Evolutionary conservation across 768 basidiomycete species (phyloP), one percentile per base, ranked within the genome.

Genomic region (Steccherinum ochraceum): DNA sequence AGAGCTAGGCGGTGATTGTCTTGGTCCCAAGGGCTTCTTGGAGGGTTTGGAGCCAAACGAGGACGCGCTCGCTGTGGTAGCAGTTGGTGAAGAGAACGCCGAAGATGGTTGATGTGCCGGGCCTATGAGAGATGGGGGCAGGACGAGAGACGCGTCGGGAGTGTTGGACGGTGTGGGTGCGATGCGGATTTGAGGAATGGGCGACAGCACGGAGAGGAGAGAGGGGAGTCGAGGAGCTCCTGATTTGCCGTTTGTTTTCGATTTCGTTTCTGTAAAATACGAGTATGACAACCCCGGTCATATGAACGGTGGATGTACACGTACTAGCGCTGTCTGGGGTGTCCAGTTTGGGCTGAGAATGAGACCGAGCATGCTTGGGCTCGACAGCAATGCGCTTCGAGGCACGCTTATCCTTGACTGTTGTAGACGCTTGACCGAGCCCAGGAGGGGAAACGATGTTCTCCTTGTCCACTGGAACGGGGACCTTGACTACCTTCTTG

Each of bases 311-410:
- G 41, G 16, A 18, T 10, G 41, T n/a, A 43, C 41, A 18, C 7
- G 5, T 19, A 4, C 40, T 20, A 35, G 30, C 4, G 40, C 66
- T 58, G 11, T 56, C 55, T 10, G 40, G 21, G 1, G 49, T 26
- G 11, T 52, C 50, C 21, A 69, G 50, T 56, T 64, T 71, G 2
- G 71, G 68, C 48, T 72, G 71, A 2, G 71, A 73, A 45, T 50
- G 56, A 3, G 70, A 67, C 19, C 68, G 61, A 23, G 63, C 46
- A 27, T 64, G 58, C 19, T 39, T 24, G 10, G 13, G 40, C 40
- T 24, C 35, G 35, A 49, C 46, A 7, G 21, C 18, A 18, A 44
- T 5, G 21, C 42, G 18, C 42, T 44, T 44, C 42, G 50, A 46
- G 19, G 30, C 16, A 16, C 16, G 30, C 19, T 43, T 43, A 23